Percentiles rank a stretch among this genome's conserved stretches.
Conservation (phyloP, 2,329 filamentous ascomycete genomes). For the Xylariaceae sp. region DNA sequence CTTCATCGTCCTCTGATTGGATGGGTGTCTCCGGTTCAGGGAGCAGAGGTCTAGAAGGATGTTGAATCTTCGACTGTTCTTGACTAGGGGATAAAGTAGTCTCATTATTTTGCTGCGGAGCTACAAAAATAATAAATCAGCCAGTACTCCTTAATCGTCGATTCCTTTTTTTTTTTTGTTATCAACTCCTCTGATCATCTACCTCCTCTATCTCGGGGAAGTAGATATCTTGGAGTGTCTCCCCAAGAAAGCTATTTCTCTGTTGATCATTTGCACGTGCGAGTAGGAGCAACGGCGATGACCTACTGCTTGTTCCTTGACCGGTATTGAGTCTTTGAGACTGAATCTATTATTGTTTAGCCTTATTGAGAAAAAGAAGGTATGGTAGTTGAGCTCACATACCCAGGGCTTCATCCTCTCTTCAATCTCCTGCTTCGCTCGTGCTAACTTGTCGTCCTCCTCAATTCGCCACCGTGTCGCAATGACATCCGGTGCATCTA, state of each 20-base stretch:
- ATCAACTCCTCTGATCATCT: slow-evolving; percentile 24
- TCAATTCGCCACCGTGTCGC: slow-evolving; percentile 57
- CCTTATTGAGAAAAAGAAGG: not conserved
- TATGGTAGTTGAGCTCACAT: slow-evolving; percentile 18
- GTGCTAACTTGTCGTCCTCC: slow-evolving; percentile 46
- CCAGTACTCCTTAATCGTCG: slow-evolving; percentile 24
- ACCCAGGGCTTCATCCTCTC: slow-evolving; percentile 44
- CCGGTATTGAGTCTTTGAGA: slow-evolving; percentile 28
- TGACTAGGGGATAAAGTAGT: slow-evolving; percentile 28
- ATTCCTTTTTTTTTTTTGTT: slow-evolving; percentile 10
- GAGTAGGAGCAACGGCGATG: slow-evolving; percentile 25
- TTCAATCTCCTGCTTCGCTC: slow-evolving; percentile 42
- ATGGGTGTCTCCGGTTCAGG: slow-evolving; percentile 27
- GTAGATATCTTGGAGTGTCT: slow-evolving; percentile 26
- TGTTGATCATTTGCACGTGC: slow-evolving; percentile 20
- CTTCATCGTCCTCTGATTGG: slow-evolving; percentile 24
- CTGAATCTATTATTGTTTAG: slow-evolving; percentile 29
- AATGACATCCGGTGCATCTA: slow-evolving; percentile 52
- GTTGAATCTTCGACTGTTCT: slow-evolving; percentile 28
- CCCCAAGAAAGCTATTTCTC: slow-evolving; percentile 25
- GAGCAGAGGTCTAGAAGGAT: slow-evolving; percentile 29
- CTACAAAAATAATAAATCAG: slow-evolving; percentile 35
- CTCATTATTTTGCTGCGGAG: slow-evolving; percentile 34
- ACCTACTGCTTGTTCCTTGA: slow-evolving; percentile 32
- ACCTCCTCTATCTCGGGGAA: slow-evolving; percentile 34